Percentiles rank a stretch among this genome's conserved stretches.
Evolutionary conservation across 139 green algal species (phyloP).

Genomic region (Chlamydomonas urium): DNA sequence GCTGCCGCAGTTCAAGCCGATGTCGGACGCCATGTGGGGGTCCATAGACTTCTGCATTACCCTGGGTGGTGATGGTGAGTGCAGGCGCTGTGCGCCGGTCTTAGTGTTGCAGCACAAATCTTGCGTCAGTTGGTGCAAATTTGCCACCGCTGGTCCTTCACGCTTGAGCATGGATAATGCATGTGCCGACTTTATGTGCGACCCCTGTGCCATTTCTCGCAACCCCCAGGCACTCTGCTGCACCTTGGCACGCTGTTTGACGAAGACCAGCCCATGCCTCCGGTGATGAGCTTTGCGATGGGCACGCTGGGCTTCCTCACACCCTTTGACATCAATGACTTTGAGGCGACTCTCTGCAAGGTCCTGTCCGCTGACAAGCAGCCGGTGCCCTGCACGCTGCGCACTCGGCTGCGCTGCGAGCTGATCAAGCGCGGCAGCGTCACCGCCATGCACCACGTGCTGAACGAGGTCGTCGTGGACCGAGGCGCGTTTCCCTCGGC

Average conservation of each 20-base stretch:
- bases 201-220: not conserved
- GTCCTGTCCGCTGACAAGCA: conserved; percentile 20
- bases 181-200: not conserved
- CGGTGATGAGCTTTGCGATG: conserved; percentile 85
- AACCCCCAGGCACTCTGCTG: conserved; percentile 59
- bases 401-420: conserved; percentile 72
- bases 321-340: conserved; percentile 71
- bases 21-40: not conserved
- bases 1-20: not conserved
- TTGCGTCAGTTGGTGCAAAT: not conserved
- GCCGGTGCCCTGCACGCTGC: conserved; percentile 85
- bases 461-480: conserved; percentile 78
- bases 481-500: conserved; percentile 65
- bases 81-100: not conserved
- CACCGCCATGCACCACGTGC: conserved; percentile 61
- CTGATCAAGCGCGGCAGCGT: conserved; percentile 26
- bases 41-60: conserved; percentile 16
- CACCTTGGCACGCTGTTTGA: conserved; percentile 78
- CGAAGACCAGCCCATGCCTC: conserved; percentile 74
- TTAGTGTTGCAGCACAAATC: not conserved
- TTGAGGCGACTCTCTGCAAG: conserved; percentile 16
- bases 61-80: not conserved
- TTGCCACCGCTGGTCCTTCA: not conserved
- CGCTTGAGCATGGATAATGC: not conserved
- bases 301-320: conserved; percentile 87